Base-by-base conservation (phyloP, 1,284 basidiomycete genomes). In the Jaminaea rosea region DNA sequence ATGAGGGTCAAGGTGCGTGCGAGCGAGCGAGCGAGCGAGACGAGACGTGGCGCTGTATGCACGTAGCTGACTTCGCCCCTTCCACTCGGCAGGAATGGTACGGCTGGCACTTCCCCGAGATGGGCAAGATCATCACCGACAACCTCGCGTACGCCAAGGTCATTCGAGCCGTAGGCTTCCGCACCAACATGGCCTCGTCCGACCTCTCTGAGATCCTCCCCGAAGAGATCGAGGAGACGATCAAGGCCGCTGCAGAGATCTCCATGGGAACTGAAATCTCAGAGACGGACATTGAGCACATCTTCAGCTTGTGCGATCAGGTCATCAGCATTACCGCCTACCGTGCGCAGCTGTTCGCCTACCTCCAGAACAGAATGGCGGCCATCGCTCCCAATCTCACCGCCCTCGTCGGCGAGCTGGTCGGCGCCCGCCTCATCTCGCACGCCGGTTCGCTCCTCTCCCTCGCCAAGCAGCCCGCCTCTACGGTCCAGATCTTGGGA, bases 181-280 rank as follows among this genome's bases (percentile, higher is more conserved):
- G 93, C 62, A 94, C 93, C 63, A 94, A 93, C 76, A 88, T 88
- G 39, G 79, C 81, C 17, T 79, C 83, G 32, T 94, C 88, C 49
- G 85, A 88, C 64, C 88, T 98, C 63, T 84, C 87, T 53, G 78
- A 85, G 55, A 84, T 96, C 74, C 84, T 98, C 21, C 94, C 93
- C 21, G 80, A 90, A 45, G 80, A 84, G 59, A 79, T 98, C 57
- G 87, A 97, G 76, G 79, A 84, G 47, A 89, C 84, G 2, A 80
- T 86, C 55, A 92, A 93, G 3, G 93, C 97, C 65, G 93, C 92
- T 11, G 85, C 92, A 1, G 83, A 88, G 42, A 87, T 90, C 6
- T 92, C 88, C 26, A 98, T 98, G 93, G 93, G 93, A 68, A 97
- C 93, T 41, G 93, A 97, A 78, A 96, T 98, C 60, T 91, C 90